Evolutionary conservation across 306 rosid species (phyloP), one percentile per base, ranked within the genome.

Genomic region (Vigna angularis): DNA sequence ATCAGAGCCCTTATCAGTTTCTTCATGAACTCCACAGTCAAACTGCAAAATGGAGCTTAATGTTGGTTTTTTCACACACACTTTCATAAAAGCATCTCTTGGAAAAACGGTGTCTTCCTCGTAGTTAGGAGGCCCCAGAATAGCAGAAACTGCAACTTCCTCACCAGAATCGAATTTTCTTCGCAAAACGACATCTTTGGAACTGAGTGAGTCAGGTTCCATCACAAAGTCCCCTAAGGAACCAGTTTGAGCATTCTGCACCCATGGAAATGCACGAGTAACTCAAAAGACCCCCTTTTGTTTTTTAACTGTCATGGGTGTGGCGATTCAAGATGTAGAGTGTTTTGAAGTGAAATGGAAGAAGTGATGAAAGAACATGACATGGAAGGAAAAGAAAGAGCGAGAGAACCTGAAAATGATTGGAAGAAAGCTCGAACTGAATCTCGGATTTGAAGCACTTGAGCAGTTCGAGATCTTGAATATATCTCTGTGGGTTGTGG

Each of bases 131-230:
- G 90, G 82, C 53, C 93, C 93, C 68, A 88, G 45, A 51, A 88
- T 10, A 2, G 97, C 97, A 7, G 98, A 94, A 45, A 94, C 55
- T 2, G 89, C 92, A 73, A 94, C 76, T 83, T 87, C 97, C 77
- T 90, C 97, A 5, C 97, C 97, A 0, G 88, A 83, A 72, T 85
- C 84, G 7, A 65, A 73, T 79, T 88, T 89, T 53, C 88, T 77
- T 50, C 91, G 75, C 75, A 94, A 86, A 82, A 92, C 59, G 64
- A 92, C 91, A 83, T 92, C 97, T 72, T 86, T 86, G 38, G 95
- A 76, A 70, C 30, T 66, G 47, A 77, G 83, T 2, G 83, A 87
- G 80, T 90, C 93, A 47, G 84, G 80, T 16, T 89, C 97, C 75
- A 90, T 83, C n/a, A 34, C 56, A 72, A 90, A 92, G 64, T 86